A percentile compares a stretch with the other conserved stretches of the same genome.
Conservation (phyloP, 1,284 basidiomycete genomes). For the Ustilago bromivora region DNA sequence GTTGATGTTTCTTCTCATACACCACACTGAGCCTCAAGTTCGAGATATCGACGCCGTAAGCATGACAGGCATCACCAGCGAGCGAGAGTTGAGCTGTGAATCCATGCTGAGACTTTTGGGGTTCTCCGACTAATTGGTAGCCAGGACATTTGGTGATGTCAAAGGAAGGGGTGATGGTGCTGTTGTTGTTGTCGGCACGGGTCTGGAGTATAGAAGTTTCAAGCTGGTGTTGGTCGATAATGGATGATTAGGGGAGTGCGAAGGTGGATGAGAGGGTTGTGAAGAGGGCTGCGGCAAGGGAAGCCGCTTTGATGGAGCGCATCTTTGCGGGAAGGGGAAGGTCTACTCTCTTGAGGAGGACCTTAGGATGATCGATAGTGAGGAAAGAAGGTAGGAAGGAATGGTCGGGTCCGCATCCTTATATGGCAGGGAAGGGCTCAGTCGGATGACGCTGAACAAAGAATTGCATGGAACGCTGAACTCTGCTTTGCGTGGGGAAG, state of each 20-base stretch:
- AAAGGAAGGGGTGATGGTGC: slow-evolving; percentile 34
- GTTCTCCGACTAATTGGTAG: slow-evolving; percentile 48
- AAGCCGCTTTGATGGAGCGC: slow-evolving; percentile 36
- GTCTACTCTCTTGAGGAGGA: slow-evolving; percentile 8
- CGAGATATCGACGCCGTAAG: slow-evolving; percentile 78
- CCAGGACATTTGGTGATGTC: slow-evolving; percentile 47
- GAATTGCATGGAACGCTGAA: neutral
- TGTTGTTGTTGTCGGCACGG: slow-evolving; percentile 14
- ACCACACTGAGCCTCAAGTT: slow-evolving; percentile 77
- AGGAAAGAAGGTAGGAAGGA: neutral
- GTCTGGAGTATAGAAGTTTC: slow-evolving; percentile 31
- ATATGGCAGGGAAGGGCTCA: neutral
- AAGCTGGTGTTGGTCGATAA: slow-evolving; percentile 21
- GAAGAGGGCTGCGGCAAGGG: slow-evolving; percentile 25
- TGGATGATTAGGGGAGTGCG: slow-evolving; percentile 33
- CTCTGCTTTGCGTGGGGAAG: neutral
- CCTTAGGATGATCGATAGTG: neutral
- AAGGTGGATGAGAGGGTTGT: slow-evolving; percentile 19
- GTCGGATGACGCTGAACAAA: neutral
- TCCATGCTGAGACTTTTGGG: slow-evolving; percentile 68
- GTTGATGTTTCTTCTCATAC: slow-evolving; percentile 73
- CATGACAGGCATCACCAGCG: slow-evolving; percentile 77
- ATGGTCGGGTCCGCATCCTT: neutral
- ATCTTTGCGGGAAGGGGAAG: slow-evolving; percentile 13
- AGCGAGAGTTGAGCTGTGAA: slow-evolving; percentile 75